Conservation (phyloP, 306 rosid genomes). For the Acacia acuminata region DNA sequence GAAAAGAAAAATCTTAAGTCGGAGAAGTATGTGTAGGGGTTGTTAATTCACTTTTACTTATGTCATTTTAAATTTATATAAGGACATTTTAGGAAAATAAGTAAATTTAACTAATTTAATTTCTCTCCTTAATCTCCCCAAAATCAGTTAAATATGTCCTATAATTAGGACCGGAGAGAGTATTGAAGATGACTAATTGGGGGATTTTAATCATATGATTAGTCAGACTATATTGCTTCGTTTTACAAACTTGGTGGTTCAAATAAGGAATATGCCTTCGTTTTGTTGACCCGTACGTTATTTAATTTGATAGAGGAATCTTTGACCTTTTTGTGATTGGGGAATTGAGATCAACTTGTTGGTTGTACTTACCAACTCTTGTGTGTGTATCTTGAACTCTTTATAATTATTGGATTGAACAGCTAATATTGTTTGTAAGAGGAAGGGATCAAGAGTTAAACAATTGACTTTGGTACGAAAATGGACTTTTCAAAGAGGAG, state of each 20-base stretch:
- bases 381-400: not conserved
- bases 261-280: not conserved
- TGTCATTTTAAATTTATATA: too few relatives aligned
- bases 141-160: too few relatives aligned
- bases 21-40: too few relatives aligned
- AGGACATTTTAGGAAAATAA: too few relatives aligned
- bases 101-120: too few relatives aligned
- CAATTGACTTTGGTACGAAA: conserved; percentile 4
- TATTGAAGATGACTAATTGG: not conserved
- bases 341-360: not conserved
- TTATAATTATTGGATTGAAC: conserved; percentile 13
- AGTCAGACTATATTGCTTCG: not conserved
- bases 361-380: not conserved
- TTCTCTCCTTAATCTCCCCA: too few relatives aligned
- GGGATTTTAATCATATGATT: not conserved
- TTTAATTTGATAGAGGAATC: conserved; percentile 4
- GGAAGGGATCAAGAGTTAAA: not conserved
- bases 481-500: not conserved
- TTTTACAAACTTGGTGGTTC: conserved; percentile 6
- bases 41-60: too few relatives aligned
- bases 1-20: too few relatives aligned
- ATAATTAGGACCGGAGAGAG: too few relatives aligned
- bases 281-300: not conserved
- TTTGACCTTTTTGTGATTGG: conserved; percentile 17
- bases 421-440: not conserved